Base-by-base conservation (phyloP, 2,329 filamentous ascomycete genomes). In the Cladosporium colombiae region DNA sequence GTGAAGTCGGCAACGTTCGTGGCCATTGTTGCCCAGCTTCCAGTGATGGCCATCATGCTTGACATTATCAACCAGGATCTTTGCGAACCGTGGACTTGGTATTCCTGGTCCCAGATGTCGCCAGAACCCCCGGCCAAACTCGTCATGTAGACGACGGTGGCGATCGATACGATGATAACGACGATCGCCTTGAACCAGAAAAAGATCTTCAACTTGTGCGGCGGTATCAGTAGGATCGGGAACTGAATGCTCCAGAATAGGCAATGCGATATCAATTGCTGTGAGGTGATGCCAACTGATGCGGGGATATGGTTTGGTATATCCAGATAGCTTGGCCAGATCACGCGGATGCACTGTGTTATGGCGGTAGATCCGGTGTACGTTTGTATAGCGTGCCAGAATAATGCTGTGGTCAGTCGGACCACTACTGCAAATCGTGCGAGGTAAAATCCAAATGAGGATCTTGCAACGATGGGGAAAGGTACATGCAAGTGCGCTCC, bases 371-470 rank as follows among this genome's bases (percentile, higher is more conserved):
- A 69, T 62, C 27, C 68, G 50, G 63, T 72, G 72, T 68, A 65
- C 14, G 58, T 66, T 61, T 76, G 72, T 25, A 76, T 68, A 29
- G 68, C 72, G 61, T 79, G 77, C 76, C 77, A 81, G 57, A 81
- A 76, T 66, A 79, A 75, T 44, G 79, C 79, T 56, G 81, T 71
- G 27, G 77, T 73, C 4, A 77, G 73, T 58, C 80, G 74, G 6
- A 78, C 77, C 25, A 74, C 72, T 10, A 82, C 78, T 63, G 78
- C 78, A 66, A 80, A 82, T 69, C 79, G 81, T 16, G 75, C 73
- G 62, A 84, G 84, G 79, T 81, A 85, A 75, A 85, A 86, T 0
- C 85, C 85, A 79, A 84, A 87, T 56, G 80, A 81, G 1, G 84
- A 83, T 55, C 85, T 82, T 0, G 82, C 81, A 29, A 85, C 80